A percentile compares a stretch with the other conserved stretches of the same genome.
Conservation (phyloP, 371 early-diverging fungal genomes). For the Mortierella sp. region DNA sequence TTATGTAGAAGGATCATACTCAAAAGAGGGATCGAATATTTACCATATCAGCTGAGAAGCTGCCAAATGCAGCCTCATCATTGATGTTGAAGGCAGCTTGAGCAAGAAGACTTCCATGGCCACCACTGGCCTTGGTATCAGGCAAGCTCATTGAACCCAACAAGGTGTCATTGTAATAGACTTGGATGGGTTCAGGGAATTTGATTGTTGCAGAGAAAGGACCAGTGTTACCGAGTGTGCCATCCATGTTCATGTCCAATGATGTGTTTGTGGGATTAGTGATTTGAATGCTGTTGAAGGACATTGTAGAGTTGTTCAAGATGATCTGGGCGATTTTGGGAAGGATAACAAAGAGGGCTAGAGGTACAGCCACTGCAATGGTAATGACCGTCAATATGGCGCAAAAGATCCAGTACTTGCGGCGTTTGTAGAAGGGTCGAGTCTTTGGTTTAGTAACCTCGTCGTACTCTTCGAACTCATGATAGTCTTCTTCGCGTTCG, state of each 20-base stretch:
- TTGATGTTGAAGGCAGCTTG: conserved; percentile 61
- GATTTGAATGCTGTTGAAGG: conserved; percentile 61
- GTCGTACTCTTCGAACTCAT: conserved; percentile 49
- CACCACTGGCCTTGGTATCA: conserved; percentile 63
- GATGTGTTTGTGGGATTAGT: conserved; percentile 60
- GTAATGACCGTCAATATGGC: conserved; percentile 61
- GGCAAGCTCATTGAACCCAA: conserved; percentile 67
- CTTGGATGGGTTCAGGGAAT: conserved; percentile 62
- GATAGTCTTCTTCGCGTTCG: conserved; percentile 46
- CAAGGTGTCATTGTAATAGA: conserved; percentile 58
- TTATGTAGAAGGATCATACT: no score
- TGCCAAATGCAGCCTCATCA: conserved; percentile 62
- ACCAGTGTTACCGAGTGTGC: conserved; percentile 63
- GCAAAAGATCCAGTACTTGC: conserved; percentile 71
- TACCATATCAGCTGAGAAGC: conserved; percentile 68
- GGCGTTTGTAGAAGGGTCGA: conserved; percentile 60
- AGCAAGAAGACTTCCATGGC: conserved; percentile 59
- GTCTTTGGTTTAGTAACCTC: conserved; percentile 26
- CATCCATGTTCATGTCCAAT: conserved; percentile 63
- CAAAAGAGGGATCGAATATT: not conserved
- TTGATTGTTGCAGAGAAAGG: conserved; percentile 64
- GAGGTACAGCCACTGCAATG: conserved; percentile 59
- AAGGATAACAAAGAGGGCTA: conserved; percentile 66
- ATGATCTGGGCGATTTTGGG: conserved; percentile 69
- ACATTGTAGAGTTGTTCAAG: conserved; percentile 61